Evolutionary conservation across 2,329 filamentous ascomycete genomes (phyloP), one percentile per base, ranked within the genome.

Genomic region (Paraphaeosphaeria minitans): DNA sequence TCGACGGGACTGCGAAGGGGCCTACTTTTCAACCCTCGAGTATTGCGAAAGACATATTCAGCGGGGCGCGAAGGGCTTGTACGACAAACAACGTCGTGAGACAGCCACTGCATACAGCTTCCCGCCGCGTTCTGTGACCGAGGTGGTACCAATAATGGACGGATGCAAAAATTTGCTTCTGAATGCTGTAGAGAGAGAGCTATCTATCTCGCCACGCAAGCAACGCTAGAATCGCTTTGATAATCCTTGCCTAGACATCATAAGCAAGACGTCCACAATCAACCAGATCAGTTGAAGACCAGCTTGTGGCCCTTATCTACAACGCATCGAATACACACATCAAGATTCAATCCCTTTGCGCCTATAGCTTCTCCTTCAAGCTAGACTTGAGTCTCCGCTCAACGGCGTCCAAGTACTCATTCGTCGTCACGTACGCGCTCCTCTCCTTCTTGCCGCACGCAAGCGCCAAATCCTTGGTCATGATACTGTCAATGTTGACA

Each of bases 401-500:
- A 52, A 98, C 94, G 42, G 94, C 94, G 74, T 90, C 87, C 75
- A 99, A 82, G 83, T 98, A 99, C 82, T 96, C 71, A 68, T 84
- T 86, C 58, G 94, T 98, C 54, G 93, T 97, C 68, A 96, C 95
- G 81, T 93, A 98, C 75, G 92, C 89, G 70, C 87, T 87, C 67
- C 91, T 87, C 62, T 86, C 89, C 71, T 89, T 93, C 85, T 93
- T 93, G 72, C 95, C 95, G 77, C 91, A 95, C 50, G 93, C 91
- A 59, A 98, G 86, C n/a, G 95, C 95, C 70, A 99, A 82, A 80
- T 99, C 95, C 88, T 99, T 99, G 79, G 95, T 99, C 95, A 98
- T 99, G 82, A 98, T 90, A 63, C 91, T 91, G 75, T 98, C 94
- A 59, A 91, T 79, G 77, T 98, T 91, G 67, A 99, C 95, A 27